Evolutionary conservation across 768 basidiomycete genomes (phyloP).

Genomic region (Pseudohyphozyma bogoriensis): DNA sequence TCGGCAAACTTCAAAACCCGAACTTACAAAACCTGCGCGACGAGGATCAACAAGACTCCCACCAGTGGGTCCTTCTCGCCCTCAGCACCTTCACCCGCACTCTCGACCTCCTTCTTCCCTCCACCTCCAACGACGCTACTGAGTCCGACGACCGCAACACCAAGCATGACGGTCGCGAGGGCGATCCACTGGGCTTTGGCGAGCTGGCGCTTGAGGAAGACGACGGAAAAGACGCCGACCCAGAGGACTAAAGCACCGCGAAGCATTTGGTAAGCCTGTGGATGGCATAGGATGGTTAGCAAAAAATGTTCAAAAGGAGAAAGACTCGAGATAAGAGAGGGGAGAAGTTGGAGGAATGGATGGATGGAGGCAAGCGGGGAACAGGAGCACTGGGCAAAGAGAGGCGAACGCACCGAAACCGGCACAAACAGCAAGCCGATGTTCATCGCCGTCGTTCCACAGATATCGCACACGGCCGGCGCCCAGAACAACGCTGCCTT

Average conservation of each 20-base stretch:
- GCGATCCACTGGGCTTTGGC: constrained; percentile 64
- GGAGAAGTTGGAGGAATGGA: too few species aligned
- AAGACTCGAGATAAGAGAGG: too few species aligned
- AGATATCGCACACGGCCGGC: constrained; percentile 79
- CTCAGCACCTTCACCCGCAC: neutral
- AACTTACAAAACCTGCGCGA: constrained; percentile 77
- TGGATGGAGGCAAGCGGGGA: too few species aligned
- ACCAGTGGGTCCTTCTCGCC: constrained; percentile 19
- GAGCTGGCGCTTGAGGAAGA: constrained; percentile 63
- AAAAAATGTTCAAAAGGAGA: too few species aligned
- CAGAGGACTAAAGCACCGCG: constrained; percentile 43
- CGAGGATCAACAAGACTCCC: constrained; percentile 80
- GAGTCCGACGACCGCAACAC: constrained; percentile 53
- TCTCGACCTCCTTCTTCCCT: constrained; percentile 35
- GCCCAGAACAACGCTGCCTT: constrained; percentile 69
- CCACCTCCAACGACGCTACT: constrained; percentile 58
- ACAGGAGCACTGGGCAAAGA: too few species aligned
- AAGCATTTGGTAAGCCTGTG: constrained; percentile 43
- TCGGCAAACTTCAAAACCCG: neutral
- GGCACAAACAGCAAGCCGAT: constrained; percentile 90
- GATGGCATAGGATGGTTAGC: too few species aligned
- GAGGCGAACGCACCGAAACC: too few species aligned
- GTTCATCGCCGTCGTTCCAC: constrained; percentile 78
- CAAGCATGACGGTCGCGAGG: constrained; percentile 39
- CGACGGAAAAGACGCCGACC: constrained; percentile 79